These are phyloP conservation scores for Tieghemostelium lacteum DNA, from an alignment of 78 protist species.

Conservation along the genomic window DNA sequence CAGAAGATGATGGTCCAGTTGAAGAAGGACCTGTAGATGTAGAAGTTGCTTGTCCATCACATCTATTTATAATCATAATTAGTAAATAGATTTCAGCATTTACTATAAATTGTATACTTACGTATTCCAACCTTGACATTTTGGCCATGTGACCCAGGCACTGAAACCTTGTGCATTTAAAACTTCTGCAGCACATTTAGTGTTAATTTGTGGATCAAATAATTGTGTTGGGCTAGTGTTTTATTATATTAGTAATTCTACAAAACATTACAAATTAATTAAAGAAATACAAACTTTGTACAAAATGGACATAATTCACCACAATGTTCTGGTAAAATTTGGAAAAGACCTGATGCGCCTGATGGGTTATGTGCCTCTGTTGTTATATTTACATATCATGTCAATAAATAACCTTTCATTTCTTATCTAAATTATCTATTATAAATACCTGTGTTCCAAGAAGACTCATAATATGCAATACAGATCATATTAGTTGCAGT, in stretches of 20 bases:
- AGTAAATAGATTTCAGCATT: background rate
- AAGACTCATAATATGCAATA: conserved; percentile 50
- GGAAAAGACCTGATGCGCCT: conserved; percentile 62
- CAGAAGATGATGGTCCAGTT: background rate
- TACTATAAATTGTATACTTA: background rate
- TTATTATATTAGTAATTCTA: no score
- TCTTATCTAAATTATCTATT: background rate
- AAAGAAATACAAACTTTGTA: no score
- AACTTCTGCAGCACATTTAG: conserved; percentile 60
- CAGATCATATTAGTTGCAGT: conserved; percentile 42
- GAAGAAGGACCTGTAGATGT: background rate
- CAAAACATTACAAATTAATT: no score
- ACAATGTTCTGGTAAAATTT: background rate
- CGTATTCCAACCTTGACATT: background rate
- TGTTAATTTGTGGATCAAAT: conserved; percentile 55
- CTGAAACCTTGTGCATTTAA: conserved; percentile 68
- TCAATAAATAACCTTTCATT: background rate
- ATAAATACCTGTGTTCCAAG: conserved; percentile 16
- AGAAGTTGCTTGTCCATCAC: background rate
- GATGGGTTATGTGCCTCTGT: conserved; percentile 42
- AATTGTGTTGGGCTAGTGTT: conserved; percentile 42
- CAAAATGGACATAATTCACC: background rate
- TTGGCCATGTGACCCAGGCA: conserved; percentile 74
- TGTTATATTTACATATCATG: background rate
- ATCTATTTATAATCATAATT: no score